A percentile compares a stretch with the other conserved stretches of the same genome.
Conservation (phyloP, 139 green algal species). For the Nannochloris sp. region DNA sequence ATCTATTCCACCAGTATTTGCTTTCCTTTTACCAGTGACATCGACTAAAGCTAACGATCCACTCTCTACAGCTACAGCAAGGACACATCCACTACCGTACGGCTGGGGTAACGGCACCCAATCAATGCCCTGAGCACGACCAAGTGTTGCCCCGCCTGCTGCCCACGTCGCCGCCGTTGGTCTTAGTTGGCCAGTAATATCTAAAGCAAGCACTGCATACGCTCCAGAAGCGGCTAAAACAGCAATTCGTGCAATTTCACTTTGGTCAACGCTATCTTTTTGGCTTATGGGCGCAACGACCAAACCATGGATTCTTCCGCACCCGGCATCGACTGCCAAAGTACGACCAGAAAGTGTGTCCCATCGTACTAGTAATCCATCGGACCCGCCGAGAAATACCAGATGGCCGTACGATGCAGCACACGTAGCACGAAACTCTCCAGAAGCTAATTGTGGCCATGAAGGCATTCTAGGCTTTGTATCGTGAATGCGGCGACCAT, state of each 20-base stretch:
- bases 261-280: neutral
- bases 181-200: constrained; percentile 24
- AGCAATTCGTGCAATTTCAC: constrained; percentile 31
- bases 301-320: constrained; percentile 9
- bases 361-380: constrained; percentile 63
- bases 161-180: constrained; percentile 6
- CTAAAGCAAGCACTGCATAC: constrained; percentile 62
- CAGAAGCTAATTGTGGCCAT: constrained; percentile 26
- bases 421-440: constrained; percentile 45
- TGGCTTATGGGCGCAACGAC: neutral
- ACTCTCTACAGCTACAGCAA: neutral
- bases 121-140: constrained; percentile 38
- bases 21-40: neutral
- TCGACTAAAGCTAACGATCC: neutral
- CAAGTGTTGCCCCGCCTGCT: constrained; percentile 16
- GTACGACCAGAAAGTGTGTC: constrained; percentile 29
- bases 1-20: neutral
- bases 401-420: constrained; percentile 40
- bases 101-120: constrained; percentile 49
- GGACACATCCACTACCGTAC: neutral
- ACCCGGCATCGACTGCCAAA: constrained; percentile 8
- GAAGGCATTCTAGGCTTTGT: constrained; percentile 42
- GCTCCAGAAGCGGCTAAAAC: constrained; percentile 45
- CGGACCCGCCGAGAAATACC: constrained; percentile 56
- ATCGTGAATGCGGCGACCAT: constrained; percentile 45